These are phyloP conservation scores for Thermomyces lanuginosus DNA, from an alignment of 2,329 filamentous ascomycete species.

Conservation along the genomic window DNA sequence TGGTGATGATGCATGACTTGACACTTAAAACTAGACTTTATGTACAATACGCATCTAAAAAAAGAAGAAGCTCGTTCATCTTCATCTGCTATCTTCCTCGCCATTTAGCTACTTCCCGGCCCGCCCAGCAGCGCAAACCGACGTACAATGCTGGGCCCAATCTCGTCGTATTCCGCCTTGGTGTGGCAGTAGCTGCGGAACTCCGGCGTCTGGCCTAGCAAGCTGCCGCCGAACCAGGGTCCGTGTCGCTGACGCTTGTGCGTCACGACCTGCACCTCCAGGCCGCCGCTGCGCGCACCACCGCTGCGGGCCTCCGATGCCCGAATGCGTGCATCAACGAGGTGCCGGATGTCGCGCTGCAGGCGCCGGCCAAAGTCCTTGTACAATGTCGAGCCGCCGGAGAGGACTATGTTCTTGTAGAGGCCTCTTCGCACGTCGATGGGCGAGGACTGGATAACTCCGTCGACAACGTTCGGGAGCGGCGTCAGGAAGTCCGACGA, in stretches of 20 bases:
- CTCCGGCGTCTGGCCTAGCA: constrained; percentile 92
- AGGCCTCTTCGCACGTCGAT: constrained; percentile 93
- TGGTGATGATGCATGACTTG: no score
- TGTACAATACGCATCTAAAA: no score
- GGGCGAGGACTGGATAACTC: constrained; percentile 90
- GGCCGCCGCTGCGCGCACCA: constrained; percentile 77
- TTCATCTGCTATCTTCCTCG: neutral
- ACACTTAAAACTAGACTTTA: no score
- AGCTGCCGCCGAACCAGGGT: constrained; percentile 93
- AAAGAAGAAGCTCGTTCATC: constrained; percentile 1
- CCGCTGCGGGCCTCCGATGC: constrained; percentile 84
- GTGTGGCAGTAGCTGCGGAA: constrained; percentile 98
- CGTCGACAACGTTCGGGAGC: constrained; percentile 82
- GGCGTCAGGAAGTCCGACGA: constrained; percentile 96
- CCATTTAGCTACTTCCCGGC: constrained; percentile 44
- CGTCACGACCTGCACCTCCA: constrained; percentile 93
- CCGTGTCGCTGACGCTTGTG: constrained; percentile 96
- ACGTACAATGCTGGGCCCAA: constrained; percentile 86
- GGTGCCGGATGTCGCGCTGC: constrained; percentile 90
- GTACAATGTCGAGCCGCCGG: constrained; percentile 91
- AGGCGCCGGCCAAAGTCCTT: constrained; percentile 93
- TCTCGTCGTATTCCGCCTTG: constrained; percentile 78
- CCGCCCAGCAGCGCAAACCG: constrained; percentile 88
- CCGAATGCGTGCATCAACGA: constrained; percentile 84
- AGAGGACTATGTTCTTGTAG: constrained; percentile 99